These are phyloP conservation scores for Cystobasidium sp. DNA, from an alignment of 1,284 basidiomycete species.

Conservation along the genomic window DNA sequence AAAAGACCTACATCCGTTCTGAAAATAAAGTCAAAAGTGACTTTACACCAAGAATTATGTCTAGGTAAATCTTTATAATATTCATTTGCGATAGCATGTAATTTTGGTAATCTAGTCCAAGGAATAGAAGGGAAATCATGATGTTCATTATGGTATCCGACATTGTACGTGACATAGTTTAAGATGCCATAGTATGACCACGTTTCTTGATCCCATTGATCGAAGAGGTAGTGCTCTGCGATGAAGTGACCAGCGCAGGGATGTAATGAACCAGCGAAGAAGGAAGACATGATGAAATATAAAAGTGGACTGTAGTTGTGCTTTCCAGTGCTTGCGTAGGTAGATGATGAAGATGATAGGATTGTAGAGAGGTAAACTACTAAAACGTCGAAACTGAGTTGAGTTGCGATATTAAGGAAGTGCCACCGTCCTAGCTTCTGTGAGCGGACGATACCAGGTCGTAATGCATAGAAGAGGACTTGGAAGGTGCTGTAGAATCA, in stretches of 20 bases:
- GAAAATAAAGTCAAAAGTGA: conserved; percentile 90
- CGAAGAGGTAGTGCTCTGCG: conserved; percentile 87
- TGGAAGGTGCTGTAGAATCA: conserved; percentile 80
- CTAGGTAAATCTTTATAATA: conserved; percentile 87
- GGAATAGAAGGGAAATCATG: conserved; percentile 94
- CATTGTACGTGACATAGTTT: conserved; percentile 92
- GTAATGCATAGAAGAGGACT: conserved; percentile 95
- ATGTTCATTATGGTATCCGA: conserved; percentile 98
- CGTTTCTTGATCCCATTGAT: conserved; percentile 85
- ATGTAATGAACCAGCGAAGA: conserved; percentile 94
- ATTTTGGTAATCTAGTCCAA: conserved; percentile 89
- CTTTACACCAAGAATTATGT: conserved; percentile 92
- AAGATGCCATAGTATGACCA: conserved; percentile 95
- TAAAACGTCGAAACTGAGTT: conserved; percentile 76
- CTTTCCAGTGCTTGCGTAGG: neutral
- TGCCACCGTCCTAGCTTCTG: conserved; percentile 86
- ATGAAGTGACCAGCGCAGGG: conserved; percentile 98
- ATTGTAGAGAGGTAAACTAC: conserved; percentile 66
- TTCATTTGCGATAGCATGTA: conserved; percentile 82
- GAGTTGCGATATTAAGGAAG: conserved; percentile 70
- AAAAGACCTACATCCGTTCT: conserved; percentile 70
- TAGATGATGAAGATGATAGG: neutral
- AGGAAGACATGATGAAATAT: conserved; percentile 84
- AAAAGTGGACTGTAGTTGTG: conserved; percentile 63
- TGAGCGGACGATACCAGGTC: conserved; percentile 88